Base-by-base conservation (phyloP, 2,329 filamentous ascomycete genomes). In the Aspergillus texensis region DNA sequence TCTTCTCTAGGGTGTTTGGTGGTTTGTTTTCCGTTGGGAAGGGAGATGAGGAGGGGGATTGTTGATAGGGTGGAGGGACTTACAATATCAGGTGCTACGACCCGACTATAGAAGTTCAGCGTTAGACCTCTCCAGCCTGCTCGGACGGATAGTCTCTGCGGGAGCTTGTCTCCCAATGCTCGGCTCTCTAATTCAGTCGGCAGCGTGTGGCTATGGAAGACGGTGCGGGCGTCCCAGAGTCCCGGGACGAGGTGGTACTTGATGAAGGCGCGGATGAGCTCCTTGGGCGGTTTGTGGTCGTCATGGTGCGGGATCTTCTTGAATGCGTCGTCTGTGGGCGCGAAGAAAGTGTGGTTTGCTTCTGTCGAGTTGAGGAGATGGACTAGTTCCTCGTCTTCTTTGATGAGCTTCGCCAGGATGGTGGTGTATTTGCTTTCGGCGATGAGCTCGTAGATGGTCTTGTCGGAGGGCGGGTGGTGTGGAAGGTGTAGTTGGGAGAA, bases 381-480 rank as follows among this genome's bases (percentile, higher is more conserved):
- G 41, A 94, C 88, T 0, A 97, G 81, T 58, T 92, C 87, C 1
- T 88, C 84, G 74, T 91, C 89, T 65, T 93, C 84, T 65, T 90
- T 84, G 69, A 97, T 85, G n/a, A 93, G 81, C 73, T 90, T 86
- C 32, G 90, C 88, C 52, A 97, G 89, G 76, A 89, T 91, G 56
- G 87, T 91, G 1, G 92, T 94, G 78, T 92, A 86, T 71, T 93
- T 91, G 80, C 86, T 90, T 71, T 85, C 81, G n/a, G 86, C 82
- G 76, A 97, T 92, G 64, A 94, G 80, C 77, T 96, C 83, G 78
- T 94, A 96, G 52, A 96, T 86, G 24, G 93, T 96, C 73, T 85
- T 79, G 73, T 93, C 90, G 6, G 86, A 82, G 10, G 56, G 80
- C 56, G 75, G 76, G 67, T 82, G 76, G 62, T 79, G 72, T 54